Percentiles rank a stretch among this genome's conserved stretches.
phyloP scores from a whole-genome alignment of 1,284 basidiomycete species.

The Ustilago nuda region DNA sequence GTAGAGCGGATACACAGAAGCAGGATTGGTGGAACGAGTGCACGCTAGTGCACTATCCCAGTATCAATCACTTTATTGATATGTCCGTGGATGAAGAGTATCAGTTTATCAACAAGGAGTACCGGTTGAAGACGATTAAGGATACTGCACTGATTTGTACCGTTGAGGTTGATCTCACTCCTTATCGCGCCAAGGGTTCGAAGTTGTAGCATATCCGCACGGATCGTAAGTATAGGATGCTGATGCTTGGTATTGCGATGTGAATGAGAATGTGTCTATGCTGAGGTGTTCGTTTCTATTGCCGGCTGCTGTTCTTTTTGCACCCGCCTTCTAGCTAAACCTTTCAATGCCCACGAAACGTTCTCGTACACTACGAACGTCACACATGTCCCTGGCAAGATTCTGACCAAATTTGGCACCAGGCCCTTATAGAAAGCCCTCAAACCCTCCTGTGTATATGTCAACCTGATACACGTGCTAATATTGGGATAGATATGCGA shows the following conservation, averaged over 20 bases:
- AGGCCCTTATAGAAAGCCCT: slow-evolving; percentile 94
- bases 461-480: slow-evolving; percentile 80
- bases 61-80: slow-evolving; percentile 54
- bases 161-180: slow-evolving; percentile 28
- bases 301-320: slow-evolving; percentile 21
- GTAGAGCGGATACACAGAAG: slow-evolving; percentile 8
- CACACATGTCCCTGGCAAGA: slow-evolving; percentile 95
- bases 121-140: slow-evolving; percentile 39
- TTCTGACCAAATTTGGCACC: slow-evolving; percentile 93
- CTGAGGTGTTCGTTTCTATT: slow-evolving; percentile 11
- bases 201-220: slow-evolving; percentile 16
- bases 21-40: slow-evolving; percentile 53
- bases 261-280: slow-evolving; percentile 4
- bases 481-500: slow-evolving; percentile 79
- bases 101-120: slow-evolving; percentile 46
- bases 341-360: slow-evolving; percentile 60
- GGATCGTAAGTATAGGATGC: background rate
- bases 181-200: slow-evolving; percentile 6
- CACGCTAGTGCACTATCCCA: slow-evolving; percentile 49
- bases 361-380: slow-evolving; percentile 99
- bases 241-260: background rate
- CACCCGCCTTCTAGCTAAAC: slow-evolving; percentile 32
- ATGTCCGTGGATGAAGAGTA: slow-evolving; percentile 54
- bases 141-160: slow-evolving; percentile 54
- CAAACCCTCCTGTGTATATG: slow-evolving; percentile 83